phyloP scores from a whole-genome alignment of 495 filamentous ascomycete genomes.

The Corynascus novoguineensis region DNA sequence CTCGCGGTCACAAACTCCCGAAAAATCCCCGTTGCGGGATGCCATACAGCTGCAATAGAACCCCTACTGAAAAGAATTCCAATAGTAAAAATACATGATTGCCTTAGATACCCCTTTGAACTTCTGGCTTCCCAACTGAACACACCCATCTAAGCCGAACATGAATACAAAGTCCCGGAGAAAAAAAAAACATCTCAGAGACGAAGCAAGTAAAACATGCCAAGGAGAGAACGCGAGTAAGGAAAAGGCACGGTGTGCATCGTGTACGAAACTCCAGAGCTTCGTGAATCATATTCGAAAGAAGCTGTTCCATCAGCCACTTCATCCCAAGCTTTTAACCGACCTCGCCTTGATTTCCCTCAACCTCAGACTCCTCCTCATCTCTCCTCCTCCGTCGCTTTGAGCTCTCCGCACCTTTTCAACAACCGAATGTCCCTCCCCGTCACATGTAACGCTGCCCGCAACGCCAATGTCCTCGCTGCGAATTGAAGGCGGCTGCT shows the following conservation, averaged over 20 bases:
- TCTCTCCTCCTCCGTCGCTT: constrained; percentile 8
- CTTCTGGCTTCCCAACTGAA: too few relatives aligned
- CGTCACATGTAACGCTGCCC: constrained; percentile 3
- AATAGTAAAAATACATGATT: not conserved
- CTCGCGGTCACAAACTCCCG: too few relatives aligned
- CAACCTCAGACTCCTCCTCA: not conserved
- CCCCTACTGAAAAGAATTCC: too few relatives aligned
- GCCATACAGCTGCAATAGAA: too few relatives aligned
- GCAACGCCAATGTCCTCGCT: not conserved
- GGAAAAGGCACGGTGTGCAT: not conserved
- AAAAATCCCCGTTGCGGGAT: too few relatives aligned
- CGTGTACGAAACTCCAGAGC: not conserved
- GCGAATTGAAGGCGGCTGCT: too few relatives aligned
- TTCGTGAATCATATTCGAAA: not conserved
- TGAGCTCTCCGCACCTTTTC: constrained; percentile 2
- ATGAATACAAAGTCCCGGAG: too few relatives aligned
- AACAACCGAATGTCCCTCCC: constrained; percentile 18
- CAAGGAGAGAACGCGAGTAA: not conserved
- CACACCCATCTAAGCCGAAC: too few relatives aligned
- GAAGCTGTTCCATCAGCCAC: not conserved
- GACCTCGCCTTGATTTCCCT: not conserved
- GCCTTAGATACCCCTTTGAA: too few relatives aligned
- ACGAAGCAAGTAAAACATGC: not conserved
- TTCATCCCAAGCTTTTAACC: not conserved
- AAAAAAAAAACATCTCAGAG: not conserved